Base-by-base conservation (phyloP, 164 flowering plant genomes). In the Hamamelis virginiana region DNA sequence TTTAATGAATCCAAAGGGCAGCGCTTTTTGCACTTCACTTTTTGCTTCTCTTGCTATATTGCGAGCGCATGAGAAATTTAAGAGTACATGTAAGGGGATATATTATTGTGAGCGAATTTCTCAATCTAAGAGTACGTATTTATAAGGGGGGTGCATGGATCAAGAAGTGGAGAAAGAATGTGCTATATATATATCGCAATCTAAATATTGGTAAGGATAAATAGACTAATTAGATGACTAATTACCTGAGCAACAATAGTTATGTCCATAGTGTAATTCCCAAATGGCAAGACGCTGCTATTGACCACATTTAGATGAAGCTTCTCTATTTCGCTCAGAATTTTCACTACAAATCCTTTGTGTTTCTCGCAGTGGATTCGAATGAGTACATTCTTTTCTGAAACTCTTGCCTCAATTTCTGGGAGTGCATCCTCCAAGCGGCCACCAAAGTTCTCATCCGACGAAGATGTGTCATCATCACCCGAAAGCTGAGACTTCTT, bases 391-490 rank as follows among this genome's bases (percentile, higher is more conserved):
- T 74, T 74, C 23, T 71, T 81, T 12, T 69, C 77, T 0, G 72
- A 76, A 26, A 75, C 69, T 70, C 71, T 76, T 1, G 77, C 84
- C 58, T 80, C 82, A 6, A 84, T 75, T 43, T 82, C 83, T 1
- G 84, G 82, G 6, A 80, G 71, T 3, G 63, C 21, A 21, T 65
- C 27, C 38, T 65, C 72, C 0, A 52, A 19, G 21, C 19, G 38
- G 8, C 33, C 48, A 5, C 59, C 74, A 9, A 50, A 77, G 67
- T 59, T 80, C 47, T 83, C 89, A 33, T 82, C 80, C 6, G 80
- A 77, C 33, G 87, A 83, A 64, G 85, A 83, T 16, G 68, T 63
- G 4, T 83, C 86, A 19, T 81, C 88, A n/a, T 83, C 83, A 0
- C 69, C 59, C 0, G 60, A 64, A 6, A 89, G 21, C 43, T 80